Conservation (phyloP, 2,329 filamentous ascomycete genomes). For the Epichloe typhina region DNA sequence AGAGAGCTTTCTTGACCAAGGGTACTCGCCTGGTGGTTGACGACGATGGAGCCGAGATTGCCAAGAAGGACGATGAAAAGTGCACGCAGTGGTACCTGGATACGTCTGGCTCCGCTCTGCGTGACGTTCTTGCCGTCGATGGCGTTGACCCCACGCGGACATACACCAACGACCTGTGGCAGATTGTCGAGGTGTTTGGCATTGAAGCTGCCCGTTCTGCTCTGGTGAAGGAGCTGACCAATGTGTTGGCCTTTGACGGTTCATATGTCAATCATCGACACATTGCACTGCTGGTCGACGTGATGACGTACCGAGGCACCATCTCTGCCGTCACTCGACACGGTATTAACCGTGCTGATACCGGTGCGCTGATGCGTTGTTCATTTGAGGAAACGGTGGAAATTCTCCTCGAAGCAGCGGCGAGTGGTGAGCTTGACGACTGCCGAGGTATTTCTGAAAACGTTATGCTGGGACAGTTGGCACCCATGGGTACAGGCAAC, state of each 20-base stretch:
- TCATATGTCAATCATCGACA: constrained; percentile 99
- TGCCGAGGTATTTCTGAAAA: constrained; percentile 98
- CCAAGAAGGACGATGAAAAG: constrained; percentile 56
- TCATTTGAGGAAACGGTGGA: constrained; percentile 99
- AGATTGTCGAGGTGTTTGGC: constrained; percentile 87
- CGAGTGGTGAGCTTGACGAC: constrained; percentile 89
- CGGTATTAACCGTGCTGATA: constrained; percentile 96
- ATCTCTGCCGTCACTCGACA: constrained; percentile 96
- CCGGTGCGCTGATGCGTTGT: constrained; percentile 96
- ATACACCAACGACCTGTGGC: constrained; percentile 90
- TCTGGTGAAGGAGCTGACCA: constrained; percentile 75
- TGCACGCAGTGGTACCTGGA: constrained; percentile 95
- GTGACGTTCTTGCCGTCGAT: constrained; percentile 70
- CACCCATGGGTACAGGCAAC: constrained; percentile 92
- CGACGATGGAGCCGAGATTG: constrained; percentile 58
- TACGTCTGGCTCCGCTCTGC: constrained; percentile 79
- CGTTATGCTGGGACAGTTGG: constrained; percentile 94
- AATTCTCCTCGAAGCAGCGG: constrained; percentile 90
- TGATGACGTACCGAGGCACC: constrained; percentile 91
- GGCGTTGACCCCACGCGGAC: constrained; percentile 80
- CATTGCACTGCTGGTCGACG: constrained; percentile 85
- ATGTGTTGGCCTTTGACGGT: constrained; percentile 94
- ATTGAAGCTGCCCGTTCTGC: constrained; percentile 88
- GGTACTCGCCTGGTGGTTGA: constrained; percentile 55
- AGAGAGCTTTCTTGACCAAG: constrained; percentile 85